Base-by-base conservation (phyloP, 2,329 filamentous ascomycete species). In the Bipolaris cookei region DNA sequence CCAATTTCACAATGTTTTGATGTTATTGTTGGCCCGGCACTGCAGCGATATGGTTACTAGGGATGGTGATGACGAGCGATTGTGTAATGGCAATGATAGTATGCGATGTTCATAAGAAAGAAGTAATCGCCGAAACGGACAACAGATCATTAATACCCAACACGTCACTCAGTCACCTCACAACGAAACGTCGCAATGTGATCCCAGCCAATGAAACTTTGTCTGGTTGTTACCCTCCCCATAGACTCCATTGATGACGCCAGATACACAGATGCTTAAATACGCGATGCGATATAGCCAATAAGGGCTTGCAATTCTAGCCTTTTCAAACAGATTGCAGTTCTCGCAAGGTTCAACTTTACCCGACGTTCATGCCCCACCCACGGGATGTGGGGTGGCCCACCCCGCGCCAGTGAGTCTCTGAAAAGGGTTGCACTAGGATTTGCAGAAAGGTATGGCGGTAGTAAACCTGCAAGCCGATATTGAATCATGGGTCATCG, bases 351-450 rank as follows among this genome's bases (percentile, higher is more conserved):
- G 43, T 42, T 49, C 52, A 61, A 52, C 35, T 42, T 66, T 67
- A 68, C 61, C 68, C 68, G 67, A 54, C 30, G 25, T 45, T 51
- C 21, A 46, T 63, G 69, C 70, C 69, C 70, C 70, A 72, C 69
- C 64, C 60, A 52, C 51, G 50, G 39, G n/a, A 61, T 72, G 70
- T 72, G 70, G 69, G 69, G 70, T 68, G 53, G 21, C 7, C 16
- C 25, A 14, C 39, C 39, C 44, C 10, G 37, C 42, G n/a, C 21
- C 39, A 32, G 30, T 25, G 28, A 43, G 20, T 35, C 54, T 32
- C 54, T 30, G 3, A n/a, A 21, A 13, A 20, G 10, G 28, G 41
- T 28, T 39, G n/a, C 28, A 8, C 13, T 35, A 25, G 23, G 20
- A 23, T 1, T 18, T 18, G 20, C 16, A 35, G 30, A 25, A 8